These are phyloP conservation scores for Dissophora ornata DNA, from an alignment of 192 early-diverging fungal species.

Conservation along the genomic window DNA sequence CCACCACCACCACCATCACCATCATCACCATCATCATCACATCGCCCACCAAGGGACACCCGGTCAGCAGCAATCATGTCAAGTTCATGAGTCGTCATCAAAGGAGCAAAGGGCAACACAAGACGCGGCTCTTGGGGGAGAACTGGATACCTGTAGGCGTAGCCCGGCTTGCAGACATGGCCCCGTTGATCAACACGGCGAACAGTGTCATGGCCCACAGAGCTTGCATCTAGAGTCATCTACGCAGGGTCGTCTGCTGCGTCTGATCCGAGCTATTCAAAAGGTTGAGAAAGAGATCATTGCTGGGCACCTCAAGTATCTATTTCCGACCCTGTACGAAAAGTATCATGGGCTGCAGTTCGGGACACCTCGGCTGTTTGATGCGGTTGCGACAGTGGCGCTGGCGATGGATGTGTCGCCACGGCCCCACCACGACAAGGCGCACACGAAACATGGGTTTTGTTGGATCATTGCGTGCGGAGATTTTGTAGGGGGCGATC, in stretches of 20 bases:
- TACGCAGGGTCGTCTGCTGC: constrained; percentile 32
- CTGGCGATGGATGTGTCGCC: constrained; percentile 49
- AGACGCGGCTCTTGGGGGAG: not conserved
- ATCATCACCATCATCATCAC: constrained; percentile 6
- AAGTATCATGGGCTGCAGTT: constrained; percentile 53
- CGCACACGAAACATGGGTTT: constrained; percentile 48
- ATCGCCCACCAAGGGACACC: not conserved
- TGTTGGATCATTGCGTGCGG: constrained; percentile 54
- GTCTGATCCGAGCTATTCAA: constrained; percentile 37
- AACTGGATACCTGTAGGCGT: not conserved
- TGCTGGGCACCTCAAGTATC: constrained; percentile 43
- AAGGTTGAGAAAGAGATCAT: constrained; percentile 52
- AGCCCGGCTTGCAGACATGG: not conserved
- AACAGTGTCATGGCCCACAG: not conserved
- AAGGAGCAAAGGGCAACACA: not conserved
- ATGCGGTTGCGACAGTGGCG: constrained; percentile 50
- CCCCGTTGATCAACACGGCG: not conserved
- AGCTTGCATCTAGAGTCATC: constrained; percentile 10
- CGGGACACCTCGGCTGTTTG: constrained; percentile 49
- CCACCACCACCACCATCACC: constrained; percentile 16
- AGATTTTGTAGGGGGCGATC: constrained; percentile 49
- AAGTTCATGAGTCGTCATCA: constrained; percentile 1
- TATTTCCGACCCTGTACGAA: constrained; percentile 52
- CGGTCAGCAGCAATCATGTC: constrained; percentile 2
- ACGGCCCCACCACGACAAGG: constrained; percentile 42